Percentiles rank a stretch among this genome's conserved stretches.
Conservation (phyloP, 1,284 basidiomycete genomes). For the Lentinula novae-zelandiae region DNA sequence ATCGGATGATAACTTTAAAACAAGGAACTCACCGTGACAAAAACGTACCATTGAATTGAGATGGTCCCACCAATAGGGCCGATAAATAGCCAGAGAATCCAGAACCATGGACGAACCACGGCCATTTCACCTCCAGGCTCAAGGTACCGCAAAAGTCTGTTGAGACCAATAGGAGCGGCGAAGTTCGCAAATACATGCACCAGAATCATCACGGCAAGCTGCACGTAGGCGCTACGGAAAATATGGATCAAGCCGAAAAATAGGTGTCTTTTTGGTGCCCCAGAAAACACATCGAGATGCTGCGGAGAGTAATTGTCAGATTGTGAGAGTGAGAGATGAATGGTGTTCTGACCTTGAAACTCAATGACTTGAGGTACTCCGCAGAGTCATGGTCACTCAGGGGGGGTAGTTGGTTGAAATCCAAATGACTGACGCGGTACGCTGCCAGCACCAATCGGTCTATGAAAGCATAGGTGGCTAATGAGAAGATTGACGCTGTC, state of each 20-base stretch:
- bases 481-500: slow-evolving; percentile 55
- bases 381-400: slow-evolving; percentile 56
- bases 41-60: slow-evolving; percentile 35
- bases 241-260: slow-evolving; percentile 30
- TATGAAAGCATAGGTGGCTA: slow-evolving; percentile 57
- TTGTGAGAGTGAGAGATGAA: slow-evolving; percentile 15
- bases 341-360: slow-evolving; percentile 32
- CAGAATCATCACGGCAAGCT: slow-evolving; percentile 28
- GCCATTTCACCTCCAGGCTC: slow-evolving; percentile 36
- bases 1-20: background rate
- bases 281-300: slow-evolving; percentile 39
- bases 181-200: slow-evolving; percentile 33
- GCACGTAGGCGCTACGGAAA: slow-evolving; percentile 36
- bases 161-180: slow-evolving; percentile 47
- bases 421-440: slow-evolving; percentile 38
- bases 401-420: slow-evolving; percentile 47
- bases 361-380: slow-evolving; percentile 29
- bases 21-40: slow-evolving; percentile 25
- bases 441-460: slow-evolving; percentile 46
- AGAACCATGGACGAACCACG: slow-evolving; percentile 51
- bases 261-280: slow-evolving; percentile 29
- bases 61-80: slow-evolving; percentile 46
- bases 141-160: slow-evolving; percentile 33
- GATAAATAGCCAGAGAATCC: slow-evolving; percentile 59
- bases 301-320: slow-evolving; percentile 34